Base-by-base conservation (phyloP, 1,139 yeast genomes). In the Eremothecium gossypii region DNA sequence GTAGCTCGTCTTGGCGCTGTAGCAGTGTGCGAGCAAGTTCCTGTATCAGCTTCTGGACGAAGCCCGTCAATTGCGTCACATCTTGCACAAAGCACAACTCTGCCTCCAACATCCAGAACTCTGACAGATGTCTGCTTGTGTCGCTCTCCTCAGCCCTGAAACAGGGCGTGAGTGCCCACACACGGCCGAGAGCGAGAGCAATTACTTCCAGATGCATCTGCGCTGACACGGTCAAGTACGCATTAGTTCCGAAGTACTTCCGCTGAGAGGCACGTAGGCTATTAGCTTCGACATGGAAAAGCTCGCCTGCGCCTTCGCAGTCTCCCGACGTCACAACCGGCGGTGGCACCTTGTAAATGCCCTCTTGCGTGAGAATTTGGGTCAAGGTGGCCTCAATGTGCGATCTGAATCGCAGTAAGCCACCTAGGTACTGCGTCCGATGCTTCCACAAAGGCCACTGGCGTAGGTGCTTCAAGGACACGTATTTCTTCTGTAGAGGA, bases 261-360 rank as follows among this genome's bases (percentile, higher is more conserved):
- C 34, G 35, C 41, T 49, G 33, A 5, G 4, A 4, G 8, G 12
- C 17, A 10, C 35, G 17, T 7, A 13, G 17, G 5, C 8, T 10
- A 35, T 51, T 47, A 26, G 74, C 63, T 49, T 70, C 73, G 8
- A 85, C 65, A 34, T 62, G 63, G 49, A 91, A 91, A 47, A 83
- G 76, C 58, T 91, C 97, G 2, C 98, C 97, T 0, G 96, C 97
- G 12, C 98, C 98, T 66, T 93, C 99, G 60, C 98, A 91, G 58
- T 93, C 98, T 2, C 95, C 79, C 8, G 86, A 71, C 0, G 98
- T 91, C 23, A 89, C 66, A 13, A 89, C 56, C 2, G 99, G 98
- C 2, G 97, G 94, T 20, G 78, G 69, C 0, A 85, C 89, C 63
- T 86, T 91, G 10, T 71, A 65, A 51, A 83, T 86, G 13, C 72